Evolutionary conservation across 352 stramenopile species (phyloP).

Genomic region (Globisporangium cederbergense): DNA sequence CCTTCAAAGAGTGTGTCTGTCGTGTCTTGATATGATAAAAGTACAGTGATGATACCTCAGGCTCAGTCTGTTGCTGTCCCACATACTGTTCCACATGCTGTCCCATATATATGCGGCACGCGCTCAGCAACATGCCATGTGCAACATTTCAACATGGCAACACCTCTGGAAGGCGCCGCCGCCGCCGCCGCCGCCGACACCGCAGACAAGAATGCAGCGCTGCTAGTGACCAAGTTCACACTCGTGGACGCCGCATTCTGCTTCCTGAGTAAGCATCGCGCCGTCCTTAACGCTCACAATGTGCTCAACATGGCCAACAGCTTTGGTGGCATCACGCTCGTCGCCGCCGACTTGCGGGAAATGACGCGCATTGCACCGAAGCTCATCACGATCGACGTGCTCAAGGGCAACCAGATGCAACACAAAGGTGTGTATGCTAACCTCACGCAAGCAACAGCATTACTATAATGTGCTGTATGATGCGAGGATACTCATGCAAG

Average conservation of each 20-base stretch:
- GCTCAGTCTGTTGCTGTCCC: too few relatives aligned
- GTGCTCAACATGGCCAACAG: conserved; percentile 64
- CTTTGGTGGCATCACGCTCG: conserved; percentile 38
- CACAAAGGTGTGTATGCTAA: conserved; percentile 21
- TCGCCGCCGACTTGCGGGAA: conserved; percentile 29
- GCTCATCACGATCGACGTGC: conserved; percentile 36
- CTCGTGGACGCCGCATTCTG: conserved; percentile 65
- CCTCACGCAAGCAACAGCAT: not conserved
- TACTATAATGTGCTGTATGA: not conserved
- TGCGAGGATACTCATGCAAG: not conserved
- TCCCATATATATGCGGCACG: conserved; percentile 3
- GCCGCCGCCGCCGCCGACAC: not conserved
- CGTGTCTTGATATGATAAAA: not conserved
- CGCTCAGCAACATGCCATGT: not conserved
- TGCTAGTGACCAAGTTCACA: conserved; percentile 43
- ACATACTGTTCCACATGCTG: not conserved
- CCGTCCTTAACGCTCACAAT: conserved; percentile 41
- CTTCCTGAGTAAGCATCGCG: conserved; percentile 54
- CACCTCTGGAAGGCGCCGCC: not conserved
- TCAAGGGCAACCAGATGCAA: conserved; percentile 25
- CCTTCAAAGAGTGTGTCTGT: too few relatives aligned
- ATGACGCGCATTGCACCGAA: conserved; percentile 47
- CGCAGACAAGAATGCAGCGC: not conserved
- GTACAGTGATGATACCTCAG: not conserved
- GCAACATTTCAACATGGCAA: conserved; percentile 1